Base-by-base conservation (phyloP, 2,329 filamentous ascomycete species). In the Aspergillus sp. region DNA sequence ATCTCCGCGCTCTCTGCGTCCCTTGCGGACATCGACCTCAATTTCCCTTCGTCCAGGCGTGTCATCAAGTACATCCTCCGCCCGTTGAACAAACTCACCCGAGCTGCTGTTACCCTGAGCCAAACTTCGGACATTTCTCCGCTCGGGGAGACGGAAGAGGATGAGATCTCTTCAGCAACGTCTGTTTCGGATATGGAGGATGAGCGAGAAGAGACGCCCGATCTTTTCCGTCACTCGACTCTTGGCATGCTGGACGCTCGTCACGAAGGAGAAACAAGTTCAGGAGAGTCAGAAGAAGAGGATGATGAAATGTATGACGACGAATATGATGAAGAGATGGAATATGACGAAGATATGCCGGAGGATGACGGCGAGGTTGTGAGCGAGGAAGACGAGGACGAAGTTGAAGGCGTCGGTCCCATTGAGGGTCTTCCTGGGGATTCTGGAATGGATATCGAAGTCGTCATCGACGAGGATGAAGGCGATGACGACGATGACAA, bases 1-100 rank as follows among this genome's bases (percentile, higher is more conserved):
- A 80, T 96, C 40, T 75, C 83, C 15, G 82, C 89, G 29, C 65
- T 98, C 37, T 96, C 91, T 2, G 76, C 80, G 8, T 93, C 93
- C 1, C 88, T 98, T 47, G 86, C 91, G 12, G 93, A 98, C 49
- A 82, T 98, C 38, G 91, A 95, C 55, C 74, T 98, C 40, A 93
- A 93, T 46, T 95, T 93, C 59, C 88, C 89, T 0, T 82, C 84
- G 15, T 84, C 93, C 11, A 94, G 93, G 66, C 78, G 88, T 29
- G 88, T 88, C 10, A 86, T 98, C 51, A 98, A 96, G 64, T 93
- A 94, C 58, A 94, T 98, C 33, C 70, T 98, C 28, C 82, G 85
- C 24, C 89, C 93, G 3, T 70, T 98, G 14, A 85, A 89, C 49
- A 79, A 83, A 35, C 68, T 98, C 25, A 94, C 89, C 1, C 81